Evolutionary conservation across 116 monocot genomes (phyloP), one percentile per base, ranked within the genome.

Genomic region (Zostera marina): DNA sequence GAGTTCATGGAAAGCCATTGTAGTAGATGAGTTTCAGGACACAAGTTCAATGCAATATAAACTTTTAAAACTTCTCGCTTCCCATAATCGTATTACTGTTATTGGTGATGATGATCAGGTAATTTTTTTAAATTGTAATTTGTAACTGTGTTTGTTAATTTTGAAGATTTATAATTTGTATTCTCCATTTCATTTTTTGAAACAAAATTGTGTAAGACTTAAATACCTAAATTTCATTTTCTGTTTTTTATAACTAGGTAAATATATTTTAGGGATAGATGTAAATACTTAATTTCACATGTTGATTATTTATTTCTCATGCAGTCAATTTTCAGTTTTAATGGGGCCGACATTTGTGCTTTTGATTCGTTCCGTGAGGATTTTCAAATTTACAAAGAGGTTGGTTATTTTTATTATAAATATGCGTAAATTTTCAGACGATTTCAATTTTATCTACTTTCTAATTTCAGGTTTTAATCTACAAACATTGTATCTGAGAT

Each of bases 71-170:
- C 56, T 75, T 53, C 71, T 94, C 63, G 79, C 81, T 26, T 88
- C 88, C 66, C 93, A 88, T 53, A 75, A 76, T 60, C 70, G 59
- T 52, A 58, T 94, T 8, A 88, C 93, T 16, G 72, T 94, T 63
- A 81, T 94, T 54, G 93, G 93, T 22, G 93, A 94, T 70, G 88
- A 94, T 59, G 93, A 94, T 79, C 93, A 93, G 84, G 93, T 84
- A 47, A 20, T 44, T 42, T 68, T 32, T 22, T 23, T 32, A 32
- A 32, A 32, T 32, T 32, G 17, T 32, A 32, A 32, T 3, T 32
- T 32, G 17, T 61, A 9, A 48, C n/a, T 16, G 19, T 48, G 12
- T n/a, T 19, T 48, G 41, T 21, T 21, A 58, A 12, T 47, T 6
- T 43, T 26, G 39, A 10, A 59, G 15, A 17, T 3, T 25, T 40